Conservation (phyloP, 805 yeast species). For the Clavispora phyllophila region DNA sequence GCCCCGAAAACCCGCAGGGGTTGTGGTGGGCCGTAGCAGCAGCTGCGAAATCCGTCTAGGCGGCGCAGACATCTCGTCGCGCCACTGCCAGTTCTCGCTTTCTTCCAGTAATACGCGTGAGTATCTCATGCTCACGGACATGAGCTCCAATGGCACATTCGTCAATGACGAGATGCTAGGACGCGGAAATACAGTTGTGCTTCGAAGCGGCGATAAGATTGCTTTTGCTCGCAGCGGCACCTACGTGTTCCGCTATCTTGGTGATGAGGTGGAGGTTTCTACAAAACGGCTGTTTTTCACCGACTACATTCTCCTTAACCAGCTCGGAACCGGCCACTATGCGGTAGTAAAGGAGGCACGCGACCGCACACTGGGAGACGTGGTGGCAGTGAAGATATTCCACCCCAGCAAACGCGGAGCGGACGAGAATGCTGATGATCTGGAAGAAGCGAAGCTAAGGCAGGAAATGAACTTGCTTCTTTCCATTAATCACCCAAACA, state of each 20-base stretch:
- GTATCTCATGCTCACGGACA: constrained; percentile 47
- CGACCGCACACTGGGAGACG: constrained; percentile 50
- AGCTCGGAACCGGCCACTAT: constrained; percentile 73
- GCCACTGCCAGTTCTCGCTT: constrained; percentile 52
- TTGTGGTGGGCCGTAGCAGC: constrained; percentile 51
- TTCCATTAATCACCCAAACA: constrained; percentile 64
- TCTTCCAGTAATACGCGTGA: constrained; percentile 31
- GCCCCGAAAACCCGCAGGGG: constrained; percentile 21
- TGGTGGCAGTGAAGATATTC: constrained; percentile 72
- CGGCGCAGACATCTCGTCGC: constrained; percentile 62
- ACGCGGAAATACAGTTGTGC: constrained; percentile 41
- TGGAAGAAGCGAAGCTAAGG: constrained; percentile 37
- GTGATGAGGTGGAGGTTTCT: constrained; percentile 19
- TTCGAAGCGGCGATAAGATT: constrained; percentile 62
- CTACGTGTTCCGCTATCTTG: constrained; percentile 44
- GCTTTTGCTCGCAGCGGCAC: constrained; percentile 49
- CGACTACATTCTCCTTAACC: constrained; percentile 50
- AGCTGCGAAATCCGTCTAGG: constrained; percentile 50
- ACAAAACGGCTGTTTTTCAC: constrained; percentile 46
- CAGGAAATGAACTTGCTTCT: constrained; percentile 65
- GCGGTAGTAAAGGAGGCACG: constrained; percentile 74
- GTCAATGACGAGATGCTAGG: constrained; percentile 55
- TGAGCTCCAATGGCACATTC: constrained; percentile 62
- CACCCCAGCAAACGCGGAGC: constrained; percentile 42
- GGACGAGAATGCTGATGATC: constrained; percentile 13